These are phyloP conservation scores for Venturia asperata DNA, from an alignment of 2,329 filamentous ascomycete genomes.

Conservation along the genomic window DNA sequence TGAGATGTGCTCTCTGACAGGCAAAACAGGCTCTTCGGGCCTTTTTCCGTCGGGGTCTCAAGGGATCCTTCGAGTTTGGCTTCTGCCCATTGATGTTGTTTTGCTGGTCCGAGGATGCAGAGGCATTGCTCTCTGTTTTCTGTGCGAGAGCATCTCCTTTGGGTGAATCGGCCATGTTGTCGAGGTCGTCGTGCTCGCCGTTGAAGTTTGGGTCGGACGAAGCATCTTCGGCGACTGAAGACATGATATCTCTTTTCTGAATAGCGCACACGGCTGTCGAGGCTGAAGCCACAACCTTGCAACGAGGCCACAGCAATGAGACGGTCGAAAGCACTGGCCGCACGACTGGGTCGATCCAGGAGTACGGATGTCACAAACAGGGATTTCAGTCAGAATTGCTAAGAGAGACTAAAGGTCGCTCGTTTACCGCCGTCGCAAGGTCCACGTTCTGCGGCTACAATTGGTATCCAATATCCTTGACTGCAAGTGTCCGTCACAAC, in stretches of 20 bases:
- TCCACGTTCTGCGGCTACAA: slow-evolving; percentile 15
- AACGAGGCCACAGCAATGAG: slow-evolving; percentile 8
- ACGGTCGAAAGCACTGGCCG: slow-evolving; percentile 10
- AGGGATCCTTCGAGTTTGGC: slow-evolving; percentile 72
- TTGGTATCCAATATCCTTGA: slow-evolving; percentile 15
- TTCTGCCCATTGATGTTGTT: slow-evolving; percentile 24
- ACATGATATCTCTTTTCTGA: slow-evolving; percentile 37
- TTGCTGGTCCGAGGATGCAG: slow-evolving; percentile 17
- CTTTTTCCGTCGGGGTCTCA: slow-evolving; percentile 88
- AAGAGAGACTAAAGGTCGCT: background rate
- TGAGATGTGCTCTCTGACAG: slow-evolving; percentile 93
- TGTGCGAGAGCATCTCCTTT: slow-evolving; percentile 9
- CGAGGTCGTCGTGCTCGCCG: slow-evolving; percentile 32
- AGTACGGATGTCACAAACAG: slow-evolving; percentile 9
- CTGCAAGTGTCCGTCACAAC: slow-evolving; percentile 13
- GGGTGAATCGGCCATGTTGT: slow-evolving; percentile 37
- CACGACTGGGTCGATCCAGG: slow-evolving; percentile 13
- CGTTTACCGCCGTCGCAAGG: slow-evolving; percentile 13
- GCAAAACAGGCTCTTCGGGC: slow-evolving; percentile 91
- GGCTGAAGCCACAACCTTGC: slow-evolving; percentile 12
- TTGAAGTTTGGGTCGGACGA: slow-evolving; percentile 43
- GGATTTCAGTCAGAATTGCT: slow-evolving; percentile 3
- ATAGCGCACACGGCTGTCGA: slow-evolving; percentile 11
- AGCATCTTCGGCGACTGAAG: slow-evolving; percentile 41
- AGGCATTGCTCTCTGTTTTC: slow-evolving; percentile 19